Conservation (phyloP, 2,329 filamentous ascomycete species). For the Orbilia quercus region DNA sequence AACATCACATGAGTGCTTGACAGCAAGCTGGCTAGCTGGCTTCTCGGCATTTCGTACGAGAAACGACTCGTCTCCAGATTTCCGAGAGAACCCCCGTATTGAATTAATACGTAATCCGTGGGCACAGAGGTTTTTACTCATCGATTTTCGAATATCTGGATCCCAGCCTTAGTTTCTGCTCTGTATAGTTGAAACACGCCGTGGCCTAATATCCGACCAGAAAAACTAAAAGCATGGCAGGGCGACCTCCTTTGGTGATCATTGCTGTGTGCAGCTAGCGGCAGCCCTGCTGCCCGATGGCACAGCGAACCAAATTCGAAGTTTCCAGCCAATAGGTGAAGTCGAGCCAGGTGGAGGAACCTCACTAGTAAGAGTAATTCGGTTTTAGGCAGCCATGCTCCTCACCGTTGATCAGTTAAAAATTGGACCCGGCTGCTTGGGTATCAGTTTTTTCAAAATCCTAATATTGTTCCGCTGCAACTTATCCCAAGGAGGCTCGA, state of each 20-base stretch:
- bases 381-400: constrained; percentile 49
- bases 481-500: constrained; percentile 42
- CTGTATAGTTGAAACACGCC: constrained; percentile 41
- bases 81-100: neutral
- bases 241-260: constrained; percentile 29
- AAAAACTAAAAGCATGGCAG: constrained; percentile 23
- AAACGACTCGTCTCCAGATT: neutral
- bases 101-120: neutral
- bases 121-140: neutral
- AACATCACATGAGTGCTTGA: constrained; percentile 17
- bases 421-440: constrained; percentile 47
- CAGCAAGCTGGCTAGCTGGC: neutral
- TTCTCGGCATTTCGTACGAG: constrained; percentile 15
- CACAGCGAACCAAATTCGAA: neutral
- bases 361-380: constrained; percentile 14
- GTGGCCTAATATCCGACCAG: neutral
- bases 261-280: constrained; percentile 19
- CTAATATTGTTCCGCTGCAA: constrained; percentile 14
- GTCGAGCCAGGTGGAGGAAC: constrained; percentile 34
- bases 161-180: constrained; percentile 14
- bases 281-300: constrained; percentile 15
- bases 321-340: constrained; percentile 31
- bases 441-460: constrained; percentile 42
- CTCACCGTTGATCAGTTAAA: constrained; percentile 27
- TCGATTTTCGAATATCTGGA: neutral